Conservation (phyloP, 495 filamentous ascomycete genomes). For the Bombardia bombarda region DNA sequence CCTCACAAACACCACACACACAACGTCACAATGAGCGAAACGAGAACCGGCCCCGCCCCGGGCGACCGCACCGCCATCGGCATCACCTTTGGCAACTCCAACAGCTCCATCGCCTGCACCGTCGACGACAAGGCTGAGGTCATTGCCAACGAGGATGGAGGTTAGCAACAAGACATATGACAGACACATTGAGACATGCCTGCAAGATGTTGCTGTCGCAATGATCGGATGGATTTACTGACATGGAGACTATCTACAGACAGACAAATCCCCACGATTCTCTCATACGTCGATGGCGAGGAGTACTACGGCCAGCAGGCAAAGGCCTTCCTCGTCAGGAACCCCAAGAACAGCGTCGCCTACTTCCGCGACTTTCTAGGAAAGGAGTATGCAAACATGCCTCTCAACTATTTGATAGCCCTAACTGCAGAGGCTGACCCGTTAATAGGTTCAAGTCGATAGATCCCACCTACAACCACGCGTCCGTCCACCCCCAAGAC, state of each 20-base stretch:
- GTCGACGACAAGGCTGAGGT: conserved; percentile 92
- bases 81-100: conserved; percentile 95
- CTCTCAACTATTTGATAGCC: background rate
- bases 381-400: conserved; percentile 56
- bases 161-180: conserved; percentile 38
- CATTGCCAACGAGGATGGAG: conserved; percentile 98
- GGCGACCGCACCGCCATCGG: conserved; percentile 74
- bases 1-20: background rate
- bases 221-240: background rate
- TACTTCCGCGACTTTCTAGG: conserved; percentile 95
- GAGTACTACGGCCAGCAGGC: conserved; percentile 96
- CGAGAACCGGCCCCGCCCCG: conserved; percentile 34
- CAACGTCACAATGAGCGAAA: conserved; percentile 27
- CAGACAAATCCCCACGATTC: conserved; percentile 88
- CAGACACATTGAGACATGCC: background rate
- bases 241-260: conserved; percentile 43
- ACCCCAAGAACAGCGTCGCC: conserved; percentile 83
- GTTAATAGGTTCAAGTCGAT: conserved; percentile 72
- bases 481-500: conserved; percentile 83
- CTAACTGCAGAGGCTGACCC: background rate
- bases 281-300: conserved; percentile 91
- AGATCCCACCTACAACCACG: conserved; percentile 90
- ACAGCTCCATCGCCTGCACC: conserved; percentile 91
- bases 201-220: background rate
- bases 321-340: conserved; percentile 84